Conservation (phyloP, 2,329 filamentous ascomycete genomes). For the Monilinia polystroma region DNA sequence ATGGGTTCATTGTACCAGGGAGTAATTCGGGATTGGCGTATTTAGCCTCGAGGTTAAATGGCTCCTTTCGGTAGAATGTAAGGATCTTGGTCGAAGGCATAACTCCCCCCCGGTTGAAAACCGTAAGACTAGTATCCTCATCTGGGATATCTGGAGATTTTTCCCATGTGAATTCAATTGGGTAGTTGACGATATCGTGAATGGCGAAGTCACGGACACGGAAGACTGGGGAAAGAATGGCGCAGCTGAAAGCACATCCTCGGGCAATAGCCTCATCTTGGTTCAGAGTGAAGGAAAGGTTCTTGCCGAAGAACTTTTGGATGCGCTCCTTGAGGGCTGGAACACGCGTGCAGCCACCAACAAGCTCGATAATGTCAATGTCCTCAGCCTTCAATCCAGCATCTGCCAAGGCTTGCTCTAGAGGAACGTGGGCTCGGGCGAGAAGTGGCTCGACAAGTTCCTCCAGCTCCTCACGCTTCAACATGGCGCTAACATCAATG, state of each 20-base stretch:
- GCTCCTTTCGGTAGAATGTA: slow-evolving; percentile 97
- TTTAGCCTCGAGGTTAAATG: slow-evolving; percentile 92
- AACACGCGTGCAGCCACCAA: slow-evolving; percentile 92
- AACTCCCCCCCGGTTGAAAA: slow-evolving; percentile 96
- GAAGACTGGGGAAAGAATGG: slow-evolving; percentile 96
- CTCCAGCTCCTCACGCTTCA: slow-evolving; percentile 94
- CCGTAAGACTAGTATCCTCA: slow-evolving; percentile 93
- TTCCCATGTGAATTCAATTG: slow-evolving; percentile 98
- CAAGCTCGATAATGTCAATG: slow-evolving; percentile 89
- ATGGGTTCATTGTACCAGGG: slow-evolving; percentile 86
- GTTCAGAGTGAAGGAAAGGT: slow-evolving; percentile 93
- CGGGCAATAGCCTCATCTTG: slow-evolving; percentile 96
- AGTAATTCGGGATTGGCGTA: slow-evolving; percentile 85
- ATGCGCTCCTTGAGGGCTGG: slow-evolving; percentile 89
- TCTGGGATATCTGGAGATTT: slow-evolving; percentile 97
- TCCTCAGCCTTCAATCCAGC: slow-evolving; percentile 88
- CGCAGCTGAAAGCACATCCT: slow-evolving; percentile 95
- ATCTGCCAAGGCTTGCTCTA: slow-evolving; percentile 92
- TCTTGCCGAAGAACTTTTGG: slow-evolving; percentile 87
- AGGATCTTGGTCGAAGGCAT: slow-evolving; percentile 99
- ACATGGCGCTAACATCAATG: slow-evolving; percentile 81
- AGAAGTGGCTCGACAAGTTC: slow-evolving; percentile 84
- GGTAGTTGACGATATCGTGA: slow-evolving; percentile 96
- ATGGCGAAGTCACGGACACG: slow-evolving; percentile 97
- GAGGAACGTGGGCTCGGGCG: slow-evolving; percentile 65